These are phyloP conservation scores for Cucumis melo DNA, from an alignment of 306 rosid genomes.

Conservation along the genomic window DNA sequence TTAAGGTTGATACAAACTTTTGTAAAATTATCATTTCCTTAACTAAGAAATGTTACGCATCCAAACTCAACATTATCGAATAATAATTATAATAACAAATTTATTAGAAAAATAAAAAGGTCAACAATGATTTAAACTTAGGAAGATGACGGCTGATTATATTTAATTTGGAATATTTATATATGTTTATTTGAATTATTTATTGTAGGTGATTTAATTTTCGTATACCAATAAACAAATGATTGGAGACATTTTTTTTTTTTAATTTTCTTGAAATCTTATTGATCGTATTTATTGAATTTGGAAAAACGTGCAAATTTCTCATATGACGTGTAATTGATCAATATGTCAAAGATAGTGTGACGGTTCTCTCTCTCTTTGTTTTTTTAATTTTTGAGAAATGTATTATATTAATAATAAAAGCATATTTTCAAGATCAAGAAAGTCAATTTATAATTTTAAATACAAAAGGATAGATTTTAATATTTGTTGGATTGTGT, in stretches of 20 bases:
- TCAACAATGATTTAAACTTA: too few relatives aligned
- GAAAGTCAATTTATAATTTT: background rate
- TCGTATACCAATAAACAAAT: background rate
- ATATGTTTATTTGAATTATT: background rate
- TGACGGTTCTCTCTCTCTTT: background rate
- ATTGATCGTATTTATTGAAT: background rate
- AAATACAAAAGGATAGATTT: background rate
- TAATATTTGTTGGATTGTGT: background rate
- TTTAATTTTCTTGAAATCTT: background rate
- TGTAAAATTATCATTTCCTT: too few relatives aligned
- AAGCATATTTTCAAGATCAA: background rate
- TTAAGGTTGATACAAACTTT: too few relatives aligned
- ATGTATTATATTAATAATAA: background rate
- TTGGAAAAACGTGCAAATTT: background rate
- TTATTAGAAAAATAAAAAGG: too few relatives aligned
- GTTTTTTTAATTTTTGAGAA: background rate
- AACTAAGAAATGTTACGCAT: too few relatives aligned
- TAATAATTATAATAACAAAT: too few relatives aligned
- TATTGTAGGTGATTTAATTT: background rate
- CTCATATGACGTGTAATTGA: background rate
- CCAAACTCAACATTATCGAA: too few relatives aligned
- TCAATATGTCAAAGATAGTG: background rate
- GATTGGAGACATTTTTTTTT: too few relatives aligned
- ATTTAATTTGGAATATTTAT: background rate
- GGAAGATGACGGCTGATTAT: background rate